A percentile compares a stretch with the other conserved stretches of the same genome.
Conservation (phyloP, 208 protist genomes). For the Plasmodiophora brassicae region DNA sequence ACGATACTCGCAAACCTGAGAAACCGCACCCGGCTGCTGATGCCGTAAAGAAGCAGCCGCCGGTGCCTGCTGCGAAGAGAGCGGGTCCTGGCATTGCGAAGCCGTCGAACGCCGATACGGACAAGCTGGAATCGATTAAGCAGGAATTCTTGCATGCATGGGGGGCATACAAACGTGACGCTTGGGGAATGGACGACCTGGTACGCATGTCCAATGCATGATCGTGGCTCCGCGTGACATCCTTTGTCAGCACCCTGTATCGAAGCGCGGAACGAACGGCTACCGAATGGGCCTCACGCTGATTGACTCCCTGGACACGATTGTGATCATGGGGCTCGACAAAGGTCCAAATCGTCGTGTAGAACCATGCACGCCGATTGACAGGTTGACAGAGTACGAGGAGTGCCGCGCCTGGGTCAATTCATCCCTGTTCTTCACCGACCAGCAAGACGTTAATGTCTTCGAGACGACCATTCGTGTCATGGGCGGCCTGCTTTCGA, state of each 20-base stretch:
- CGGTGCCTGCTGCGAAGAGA: too few species aligned
- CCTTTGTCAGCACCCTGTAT: conserved; percentile 53
- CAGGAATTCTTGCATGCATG: conserved; percentile 44
- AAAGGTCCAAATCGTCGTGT: conserved; percentile 29
- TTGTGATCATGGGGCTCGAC: conserved; percentile 58
- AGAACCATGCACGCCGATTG: not conserved
- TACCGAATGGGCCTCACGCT: conserved; percentile 64
- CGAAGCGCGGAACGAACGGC: conserved; percentile 32
- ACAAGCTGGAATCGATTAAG: conserved; percentile 36
- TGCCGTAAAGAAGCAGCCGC: too few species aligned
- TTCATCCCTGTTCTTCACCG: not conserved
- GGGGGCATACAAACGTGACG: conserved; percentile 57
- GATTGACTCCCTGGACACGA: conserved; percentile 72
- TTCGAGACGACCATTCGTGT: conserved; percentile 75
- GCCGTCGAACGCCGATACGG: too few species aligned
- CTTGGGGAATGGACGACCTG: conserved; percentile 73
- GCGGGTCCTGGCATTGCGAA: too few species aligned
- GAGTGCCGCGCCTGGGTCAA: not conserved
- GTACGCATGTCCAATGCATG: not conserved
- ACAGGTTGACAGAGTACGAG: not conserved
- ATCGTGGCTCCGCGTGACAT: not conserved
- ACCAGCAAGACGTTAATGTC: conserved; percentile 53
- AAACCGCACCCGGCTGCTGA: too few species aligned
- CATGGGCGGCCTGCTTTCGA: conserved; percentile 67
- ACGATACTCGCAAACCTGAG: too few species aligned